These are phyloP conservation scores for Saturnispora hagleri DNA, from an alignment of 805 yeast species.

Conservation along the genomic window DNA sequence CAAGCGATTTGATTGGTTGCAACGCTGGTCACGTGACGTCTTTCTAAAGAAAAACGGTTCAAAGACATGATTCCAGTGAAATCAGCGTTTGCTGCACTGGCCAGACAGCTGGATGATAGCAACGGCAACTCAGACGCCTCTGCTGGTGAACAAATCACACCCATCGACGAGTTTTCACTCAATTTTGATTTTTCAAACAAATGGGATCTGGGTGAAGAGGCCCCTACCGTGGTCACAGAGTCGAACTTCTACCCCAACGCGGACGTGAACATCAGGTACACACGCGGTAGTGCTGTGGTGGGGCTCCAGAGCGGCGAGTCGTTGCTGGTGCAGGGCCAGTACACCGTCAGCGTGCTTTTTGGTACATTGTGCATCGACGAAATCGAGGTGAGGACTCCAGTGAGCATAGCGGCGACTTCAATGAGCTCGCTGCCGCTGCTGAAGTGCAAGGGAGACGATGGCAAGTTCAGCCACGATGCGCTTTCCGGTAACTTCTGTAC, in stretches of 20 bases:
- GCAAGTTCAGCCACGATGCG: slow-evolving; percentile 9
- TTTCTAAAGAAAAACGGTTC: not conserved
- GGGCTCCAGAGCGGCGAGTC: slow-evolving; percentile 31
- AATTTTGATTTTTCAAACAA: not conserved
- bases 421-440: slow-evolving; percentile 35
- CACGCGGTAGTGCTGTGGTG: slow-evolving; percentile 16
- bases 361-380: slow-evolving; percentile 42
- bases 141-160: not conserved
- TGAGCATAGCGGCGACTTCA: slow-evolving; percentile 28
- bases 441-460: slow-evolving; percentile 19
- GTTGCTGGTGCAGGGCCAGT: slow-evolving; percentile 41
- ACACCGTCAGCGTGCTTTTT: slow-evolving; percentile 31
- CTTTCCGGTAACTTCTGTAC: slow-evolving; percentile 28
- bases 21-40: not conserved
- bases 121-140: not conserved
- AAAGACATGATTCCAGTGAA: not conserved
- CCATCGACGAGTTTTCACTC: not conserved
- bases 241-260: slow-evolving; percentile 2
- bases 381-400: slow-evolving; percentile 16
- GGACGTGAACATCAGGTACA: not conserved
- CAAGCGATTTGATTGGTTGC: not conserved
- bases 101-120: not conserved
- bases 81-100: not conserved
- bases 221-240: not conserved
- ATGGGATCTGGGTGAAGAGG: not conserved